Conservation (phyloP, 768 basidiomycete species). For the Russula emetica region DNA sequence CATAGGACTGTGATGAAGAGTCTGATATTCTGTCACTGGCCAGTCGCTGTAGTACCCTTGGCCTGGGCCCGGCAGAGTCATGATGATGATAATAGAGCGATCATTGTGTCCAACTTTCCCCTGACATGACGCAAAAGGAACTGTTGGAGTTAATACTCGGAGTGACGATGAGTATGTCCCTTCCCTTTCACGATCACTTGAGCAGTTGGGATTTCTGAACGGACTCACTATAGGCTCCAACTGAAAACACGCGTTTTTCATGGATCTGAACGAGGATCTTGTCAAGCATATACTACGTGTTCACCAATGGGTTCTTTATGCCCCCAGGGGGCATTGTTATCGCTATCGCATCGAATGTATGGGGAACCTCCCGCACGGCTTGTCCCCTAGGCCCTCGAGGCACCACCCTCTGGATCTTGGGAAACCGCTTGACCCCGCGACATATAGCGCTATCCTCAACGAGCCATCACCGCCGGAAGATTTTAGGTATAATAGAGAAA, state of each 20-base stretch:
- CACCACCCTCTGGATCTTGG: too few relatives aligned
- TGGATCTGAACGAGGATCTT: not conserved
- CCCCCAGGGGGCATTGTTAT: too few relatives aligned
- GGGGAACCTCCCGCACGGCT: not conserved
- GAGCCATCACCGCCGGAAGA: too few relatives aligned
- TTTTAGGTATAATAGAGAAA: too few relatives aligned
- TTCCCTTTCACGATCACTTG: not conserved
- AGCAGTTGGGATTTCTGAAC: not conserved
- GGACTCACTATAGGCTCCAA: not conserved
- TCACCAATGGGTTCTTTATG: not conserved
- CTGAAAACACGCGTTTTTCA: slow-evolving; percentile 12
- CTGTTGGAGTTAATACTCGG: too few relatives aligned
- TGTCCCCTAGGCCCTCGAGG: not conserved
- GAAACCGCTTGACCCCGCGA: not conserved
- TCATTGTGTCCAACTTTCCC: slow-evolving; percentile 1
- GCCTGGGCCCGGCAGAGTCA: too few relatives aligned
- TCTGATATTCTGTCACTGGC: too few relatives aligned
- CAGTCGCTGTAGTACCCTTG: too few relatives aligned
- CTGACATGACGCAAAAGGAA: not conserved
- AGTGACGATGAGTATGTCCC: too few relatives aligned
- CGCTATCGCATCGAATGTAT: slow-evolving; percentile 7
- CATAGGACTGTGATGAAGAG: not conserved
- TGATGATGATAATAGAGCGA: not conserved
- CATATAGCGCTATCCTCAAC: not conserved
- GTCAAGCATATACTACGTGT: slow-evolving; percentile 5